Percentiles rank a stretch among this genome's conserved stretches.
phyloP scores from a whole-genome alignment of 1,284 basidiomycete species.

The Pisolithus thermaeus region DNA sequence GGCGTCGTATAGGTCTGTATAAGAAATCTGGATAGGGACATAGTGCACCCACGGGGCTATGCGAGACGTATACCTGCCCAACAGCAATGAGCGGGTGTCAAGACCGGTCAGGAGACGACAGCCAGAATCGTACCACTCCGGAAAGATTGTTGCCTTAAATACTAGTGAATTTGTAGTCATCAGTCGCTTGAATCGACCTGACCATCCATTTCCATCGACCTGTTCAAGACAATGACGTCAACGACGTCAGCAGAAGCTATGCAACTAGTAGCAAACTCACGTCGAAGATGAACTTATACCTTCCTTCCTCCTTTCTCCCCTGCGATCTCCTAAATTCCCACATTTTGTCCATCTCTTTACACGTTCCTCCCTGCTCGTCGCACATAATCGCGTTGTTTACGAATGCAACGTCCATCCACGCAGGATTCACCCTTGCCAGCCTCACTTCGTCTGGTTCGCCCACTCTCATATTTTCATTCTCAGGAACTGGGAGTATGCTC shows the following conservation, averaged over 20 bases:
- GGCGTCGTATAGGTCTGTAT: conserved; percentile 48
- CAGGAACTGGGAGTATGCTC: conserved; percentile 14
- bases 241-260: neutral
- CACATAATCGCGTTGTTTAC: conserved; percentile 44
- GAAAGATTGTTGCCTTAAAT: conserved; percentile 60
- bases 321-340: conserved; percentile 47
- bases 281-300: conserved; percentile 63
- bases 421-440: conserved; percentile 39
- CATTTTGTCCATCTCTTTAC: conserved; percentile 34
- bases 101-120: conserved; percentile 7
- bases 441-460: conserved; percentile 36
- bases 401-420: conserved; percentile 56
- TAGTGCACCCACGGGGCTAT: conserved; percentile 56
- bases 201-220: conserved; percentile 70
- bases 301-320: conserved; percentile 40
- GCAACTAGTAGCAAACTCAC: conserved; percentile 31
- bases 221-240: conserved; percentile 15
- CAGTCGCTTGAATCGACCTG: conserved; percentile 60
- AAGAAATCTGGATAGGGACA: conserved; percentile 50
- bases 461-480: conserved; percentile 27
- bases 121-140: conserved; percentile 47
- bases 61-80: conserved; percentile 36
- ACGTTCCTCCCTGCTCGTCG: conserved; percentile 31
- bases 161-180: conserved; percentile 58
- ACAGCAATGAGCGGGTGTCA: neutral